Evolutionary conservation across 2,329 filamentous ascomycete species (phyloP).

Genomic region (Amylocarpus encephaloides): DNA sequence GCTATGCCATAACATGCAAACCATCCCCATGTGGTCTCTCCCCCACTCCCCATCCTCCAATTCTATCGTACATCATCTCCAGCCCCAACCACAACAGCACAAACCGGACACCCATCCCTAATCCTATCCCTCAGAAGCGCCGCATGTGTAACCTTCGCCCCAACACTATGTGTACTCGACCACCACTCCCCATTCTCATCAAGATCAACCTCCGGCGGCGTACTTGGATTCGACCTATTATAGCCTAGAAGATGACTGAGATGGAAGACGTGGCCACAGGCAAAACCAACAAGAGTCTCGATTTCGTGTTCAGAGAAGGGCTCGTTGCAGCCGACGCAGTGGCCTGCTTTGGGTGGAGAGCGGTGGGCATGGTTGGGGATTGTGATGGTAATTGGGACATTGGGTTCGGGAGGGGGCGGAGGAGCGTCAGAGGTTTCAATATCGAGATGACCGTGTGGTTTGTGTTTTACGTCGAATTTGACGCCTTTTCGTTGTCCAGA

Average conservation of each 20-base stretch:
- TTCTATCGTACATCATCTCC: not conserved
- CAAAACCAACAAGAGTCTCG: conserved; percentile 72
- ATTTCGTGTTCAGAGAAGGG: conserved; percentile 55
- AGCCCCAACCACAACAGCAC: conserved; percentile 23
- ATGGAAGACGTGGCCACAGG: conserved; percentile 78
- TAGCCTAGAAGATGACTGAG: conserved; percentile 60
- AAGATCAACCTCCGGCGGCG: conserved; percentile 33
- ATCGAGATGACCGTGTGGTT: conserved; percentile 39
- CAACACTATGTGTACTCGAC: conserved; percentile 58
- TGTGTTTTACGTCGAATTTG: conserved; percentile 70
- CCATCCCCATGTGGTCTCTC: too few relatives aligned
- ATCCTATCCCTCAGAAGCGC: conserved; percentile 68
- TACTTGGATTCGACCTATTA: conserved; percentile 34
- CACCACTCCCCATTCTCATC: conserved; percentile 38
- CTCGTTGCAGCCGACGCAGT: conserved; percentile 53
- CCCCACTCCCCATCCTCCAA: not conserved
- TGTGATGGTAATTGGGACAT: conserved; percentile 9
- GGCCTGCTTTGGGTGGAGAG: conserved; percentile 40
- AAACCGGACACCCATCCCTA: conserved; percentile 57
- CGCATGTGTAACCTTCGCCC: conserved; percentile 82
- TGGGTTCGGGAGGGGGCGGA: conserved; percentile 18
- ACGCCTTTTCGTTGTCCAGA: conserved; percentile 77
- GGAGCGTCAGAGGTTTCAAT: conserved; percentile 36
- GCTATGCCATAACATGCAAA: not conserved
- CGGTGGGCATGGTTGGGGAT: conserved; percentile 7